Base-by-base conservation (phyloP, 371 early-diverging fungal genomes). In the Rhizopus arrhizus region DNA sequence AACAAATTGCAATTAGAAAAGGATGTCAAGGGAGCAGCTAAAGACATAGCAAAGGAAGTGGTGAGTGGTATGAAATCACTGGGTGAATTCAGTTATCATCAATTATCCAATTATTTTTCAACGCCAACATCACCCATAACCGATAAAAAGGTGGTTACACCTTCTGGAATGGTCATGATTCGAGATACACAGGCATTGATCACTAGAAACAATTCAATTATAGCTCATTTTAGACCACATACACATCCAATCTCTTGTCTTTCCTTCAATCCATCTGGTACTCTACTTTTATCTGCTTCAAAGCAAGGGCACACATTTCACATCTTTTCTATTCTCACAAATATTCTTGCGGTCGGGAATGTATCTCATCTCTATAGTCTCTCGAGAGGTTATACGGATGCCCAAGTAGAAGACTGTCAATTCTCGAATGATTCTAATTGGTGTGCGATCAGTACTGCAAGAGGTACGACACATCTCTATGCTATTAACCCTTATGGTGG, bases 401-500 rank as follows among this genome's bases (percentile, higher is more conserved):
- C 91, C 3, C 83, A 77, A 22, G 85, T 94, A 13, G 89, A 89
- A 58, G 84, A 88, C 57, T 83, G 89, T 50, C 77, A 83, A 15
- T 89, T 89, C 62, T 88, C 87, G 13, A 60, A 73, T 12, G 90
- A 92, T 61, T 87, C 88, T 15, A 80, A 81, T 38, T 94, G 94
- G 94, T 82, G 90, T 45, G 87, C 87, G 1, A 89, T 88, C 15
- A 89, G 84, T 34, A 92, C 92, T 1, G 85, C 87, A 2, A 75
- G 88, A 53, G 94, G 94, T 5, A 94, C 94, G 0, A 89, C 91
- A 0, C 94, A 89, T 65, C 65, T 89, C 38, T 89, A 85, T 61
- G 84, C 85, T 0, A 84, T 89, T 48, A 89, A 89, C 56, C 88
- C 89, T 8, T 85, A 85, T 57, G 89, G 88, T 45, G 88, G 88